A percentile compares a stretch with the other conserved stretches of the same genome.
phyloP scores from a whole-genome alignment of 169 alveolate genomes.

The Sarcocystis neurona region DNA sequence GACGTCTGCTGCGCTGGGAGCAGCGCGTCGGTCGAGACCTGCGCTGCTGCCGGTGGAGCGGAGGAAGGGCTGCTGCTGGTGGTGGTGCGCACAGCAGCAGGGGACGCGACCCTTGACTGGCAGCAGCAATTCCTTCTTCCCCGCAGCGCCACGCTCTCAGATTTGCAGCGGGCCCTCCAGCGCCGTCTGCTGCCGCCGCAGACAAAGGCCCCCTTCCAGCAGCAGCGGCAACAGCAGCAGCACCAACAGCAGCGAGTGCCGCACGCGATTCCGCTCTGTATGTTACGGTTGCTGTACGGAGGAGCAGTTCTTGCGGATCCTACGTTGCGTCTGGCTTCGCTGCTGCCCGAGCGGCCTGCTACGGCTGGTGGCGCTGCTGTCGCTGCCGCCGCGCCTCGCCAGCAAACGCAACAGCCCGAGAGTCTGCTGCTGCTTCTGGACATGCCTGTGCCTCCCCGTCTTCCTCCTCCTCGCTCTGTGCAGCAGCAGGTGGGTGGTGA shows the following conservation, averaged over 20 bases:
- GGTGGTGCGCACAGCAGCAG: not conserved
- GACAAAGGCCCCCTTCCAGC: not conserved
- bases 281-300: not conserved
- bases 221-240: not conserved
- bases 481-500: not conserved
- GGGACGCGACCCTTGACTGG: not conserved
- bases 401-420: constrained; percentile 1
- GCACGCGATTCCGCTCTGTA: not conserved
- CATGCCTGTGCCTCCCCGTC: constrained; percentile 8
- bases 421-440: constrained; percentile 7
- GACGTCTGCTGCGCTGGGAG: too few species aligned
- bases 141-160: not conserved
- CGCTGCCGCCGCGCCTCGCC: not conserved
- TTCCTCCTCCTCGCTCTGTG: not conserved
- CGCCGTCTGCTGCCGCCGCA: not conserved
- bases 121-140: not conserved
- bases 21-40: too few species aligned
- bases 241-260: not conserved
- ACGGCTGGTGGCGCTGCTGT: too few species aligned
- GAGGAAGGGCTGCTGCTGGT: not conserved
- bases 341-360: not conserved
- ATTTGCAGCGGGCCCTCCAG: constrained; percentile 21
- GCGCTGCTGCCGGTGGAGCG: too few species aligned
- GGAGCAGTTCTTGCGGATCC: not conserved
- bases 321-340: not conserved